Evolutionary conservation across 2,329 filamentous ascomycete species (phyloP), one percentile per base, ranked within the genome.

Genomic region (Diaporthe nobilis): DNA sequence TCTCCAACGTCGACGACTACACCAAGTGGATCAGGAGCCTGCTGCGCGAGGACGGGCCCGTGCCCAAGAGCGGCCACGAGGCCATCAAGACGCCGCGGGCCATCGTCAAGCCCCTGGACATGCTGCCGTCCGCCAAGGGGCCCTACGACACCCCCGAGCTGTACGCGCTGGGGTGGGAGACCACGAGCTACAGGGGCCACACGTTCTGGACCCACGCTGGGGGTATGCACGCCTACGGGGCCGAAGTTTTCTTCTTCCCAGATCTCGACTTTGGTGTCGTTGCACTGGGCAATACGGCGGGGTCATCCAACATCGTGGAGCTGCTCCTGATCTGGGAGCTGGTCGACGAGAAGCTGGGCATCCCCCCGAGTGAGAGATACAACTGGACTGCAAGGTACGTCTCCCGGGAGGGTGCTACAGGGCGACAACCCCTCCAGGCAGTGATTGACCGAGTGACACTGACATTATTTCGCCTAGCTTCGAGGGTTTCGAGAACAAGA

Each of bases 1-100:
- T 90, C 31, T 87, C 86, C 31, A 88, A 84, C 63, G 87, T 87
- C 1, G 71, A 83, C 10, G 89, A 91, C 81, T 90, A 89, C 78
- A 80, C 84, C 2, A 86, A 85, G 78, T 92, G 89, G 90, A 78
- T 90, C 3, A 82, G 83, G 37, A 87, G 86, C 28, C 81, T 90
- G 34, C 81, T 91, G 34, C 79, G 84, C n/a, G 80, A 78, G 49
- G 80, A 81, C 2, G 81, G 80, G 20, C 84, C 85, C 2, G 77
- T 88, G 39, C 81, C 83, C 10, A 74, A 71, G 73, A 77, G 78
- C 17, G 82, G 80, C 3, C 82, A 85, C 75, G 75, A 77, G 44
- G 82, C 82, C 20, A 75, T 87, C 31, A 81, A 80, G 75, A 82
- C 77, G 49, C 83, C 82, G 49, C 81, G 83, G 67, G 83, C 80